Conservation (phyloP, 805 yeast species). For the Ogataea degrootiae region DNA sequence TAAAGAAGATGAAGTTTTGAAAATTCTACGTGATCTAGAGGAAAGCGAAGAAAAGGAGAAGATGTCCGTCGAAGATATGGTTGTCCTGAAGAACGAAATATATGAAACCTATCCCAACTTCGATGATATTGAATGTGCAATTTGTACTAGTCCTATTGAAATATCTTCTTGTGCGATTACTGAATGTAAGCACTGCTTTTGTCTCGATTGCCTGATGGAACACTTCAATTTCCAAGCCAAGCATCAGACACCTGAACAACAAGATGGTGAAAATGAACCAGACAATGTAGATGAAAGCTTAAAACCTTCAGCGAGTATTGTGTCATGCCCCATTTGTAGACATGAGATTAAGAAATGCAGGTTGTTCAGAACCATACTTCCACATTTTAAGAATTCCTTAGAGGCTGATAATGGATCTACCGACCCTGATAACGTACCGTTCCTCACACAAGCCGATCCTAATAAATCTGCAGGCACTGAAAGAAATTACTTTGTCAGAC, state of each 20-base stretch:
- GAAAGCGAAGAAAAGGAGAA: conserved; percentile 21
- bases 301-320: conserved; percentile 32
- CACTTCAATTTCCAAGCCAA: conserved; percentile 65
- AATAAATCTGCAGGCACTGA: background rate
- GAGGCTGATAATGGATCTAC: conserved; percentile 17
- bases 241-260: conserved; percentile 1
- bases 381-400: conserved; percentile 21
- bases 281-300: conserved; percentile 2
- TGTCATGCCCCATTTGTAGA: conserved; percentile 78
- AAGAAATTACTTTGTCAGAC: conserved; percentile 29
- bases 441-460: conserved; percentile 9
- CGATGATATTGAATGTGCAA: conserved; percentile 68
- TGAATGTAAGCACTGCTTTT: conserved; percentile 78
- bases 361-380: conserved; percentile 37
- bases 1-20: conserved; percentile 3
- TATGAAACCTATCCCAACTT: conserved; percentile 31
- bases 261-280: background rate
- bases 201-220: conserved; percentile 66
- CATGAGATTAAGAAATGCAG: conserved; percentile 43
- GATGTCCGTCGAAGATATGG: conserved; percentile 21
- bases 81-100: conserved; percentile 25
- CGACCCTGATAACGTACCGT: conserved; percentile 1
- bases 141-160: conserved; percentile 67
- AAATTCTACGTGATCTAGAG: conserved; percentile 22
- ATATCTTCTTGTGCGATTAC: conserved; percentile 48